Base-by-base conservation (phyloP, 345 rosid species). In the Aurinia saxatilis region DNA sequence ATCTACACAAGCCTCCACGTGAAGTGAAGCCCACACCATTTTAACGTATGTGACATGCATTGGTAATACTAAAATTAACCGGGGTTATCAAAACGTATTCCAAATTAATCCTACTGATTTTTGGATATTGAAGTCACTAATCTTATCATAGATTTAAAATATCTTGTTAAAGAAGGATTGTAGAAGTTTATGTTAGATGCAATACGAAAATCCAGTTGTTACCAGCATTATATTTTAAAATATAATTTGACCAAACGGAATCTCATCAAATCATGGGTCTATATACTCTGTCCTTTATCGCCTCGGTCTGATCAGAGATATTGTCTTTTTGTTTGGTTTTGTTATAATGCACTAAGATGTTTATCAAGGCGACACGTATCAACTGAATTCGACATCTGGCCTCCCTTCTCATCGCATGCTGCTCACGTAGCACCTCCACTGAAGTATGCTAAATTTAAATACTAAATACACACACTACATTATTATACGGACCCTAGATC, bases 371-470 rank as follows among this genome's bases (percentile, higher is more conserved):
- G 34, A 21, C 74, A 63, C 74, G 68, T 70, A 55, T 62, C 51
- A 63, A 21, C 40, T 21, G 23, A 36, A 47, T 39, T 63, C 63
- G 74, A 62, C 74, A 70, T 40, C 74, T 70, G 74, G 58, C 68
- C 58, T 46, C 58, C 55, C 58, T 15, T 62, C 46, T 63, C 58
- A 46, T 48, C 74, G 68, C 68, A 62, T 70, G 74, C 52, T 47
- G 68, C 68, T 62, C 63, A 70, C 74, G 74, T 70, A 48, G 68
- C 68, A 63, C 45, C 44, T 39, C 49, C 47, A 51, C 48, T 67
- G 42, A 34, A 44, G 65, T 57, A 59, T 41, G 38, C 67, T n/a
- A n/a, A n/a, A n/a, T n/a, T n/a, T n/a, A n/a, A n/a, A n/a, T n/a
- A n/a, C n/a, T n/a, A n/a, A n/a, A n/a, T n/a, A n/a, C n/a, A n/a